Base-by-base conservation (phyloP, 345 rosid genomes). In the Citrus cavaleriei region DNA sequence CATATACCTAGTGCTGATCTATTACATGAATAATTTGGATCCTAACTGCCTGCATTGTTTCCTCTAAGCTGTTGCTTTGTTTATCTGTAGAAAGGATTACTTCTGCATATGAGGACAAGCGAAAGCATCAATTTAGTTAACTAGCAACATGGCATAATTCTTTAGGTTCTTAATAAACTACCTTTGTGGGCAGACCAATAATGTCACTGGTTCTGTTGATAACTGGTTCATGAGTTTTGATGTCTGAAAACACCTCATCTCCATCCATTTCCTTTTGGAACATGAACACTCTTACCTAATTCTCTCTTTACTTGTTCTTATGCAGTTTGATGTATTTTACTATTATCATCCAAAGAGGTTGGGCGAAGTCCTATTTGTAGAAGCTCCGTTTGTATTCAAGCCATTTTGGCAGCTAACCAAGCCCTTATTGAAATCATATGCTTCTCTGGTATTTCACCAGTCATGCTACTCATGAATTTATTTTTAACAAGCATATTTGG, bases 301-400 rank as follows among this genome's bases (percentile, higher is more conserved):
- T 72, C 28, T 57, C 58, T 54, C 73, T 67, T 54, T 84, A 35
- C 6, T 74, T 58, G 38, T 42, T 27, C 16, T 55, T 80, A 72
- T 77, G 81, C 96, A 95, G 98, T 92, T 95, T 81, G 93, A 95
- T 75, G 96, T 90, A 51, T 90, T 92, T 78, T 92, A 95, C 88
- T 89, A 82, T 84, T 95, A 95, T 78, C 90, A 95, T 83, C 99
- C 99, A 34, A 93, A 86, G 87, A 92, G 97, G 73, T 81, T 95
- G 85, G 90, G 88, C 27, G 87, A 93, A 86, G 98, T 93, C 57
- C 97, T 92, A 72, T 91, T 93, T 70, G 97, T 95, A 74, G 99
- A 92, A 74, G 97, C 98, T 76, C 97, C 99, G 27, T 92, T 93
- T 32, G 69, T 93, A 71, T 95, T 93, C 85, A 75, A 86, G 88